Conservation (phyloP, 2,329 filamentous ascomycete genomes). For the Juglanconis oblonga region DNA sequence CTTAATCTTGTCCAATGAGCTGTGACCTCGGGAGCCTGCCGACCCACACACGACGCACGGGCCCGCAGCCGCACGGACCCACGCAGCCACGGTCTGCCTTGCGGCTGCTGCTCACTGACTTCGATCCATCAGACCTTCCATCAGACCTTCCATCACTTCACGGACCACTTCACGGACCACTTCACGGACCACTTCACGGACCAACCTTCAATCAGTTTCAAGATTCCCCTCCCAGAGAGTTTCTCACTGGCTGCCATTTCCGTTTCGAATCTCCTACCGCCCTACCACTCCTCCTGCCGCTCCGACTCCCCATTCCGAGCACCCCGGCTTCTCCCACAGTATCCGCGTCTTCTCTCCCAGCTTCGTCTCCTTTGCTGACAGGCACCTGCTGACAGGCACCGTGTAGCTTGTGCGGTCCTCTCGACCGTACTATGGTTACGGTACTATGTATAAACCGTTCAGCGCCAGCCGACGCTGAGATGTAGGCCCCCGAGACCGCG, state of each 20-base stretch:
- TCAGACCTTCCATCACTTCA: too few species aligned
- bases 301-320: too few species aligned
- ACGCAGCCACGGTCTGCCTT: too few species aligned
- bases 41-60: not conserved
- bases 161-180: too few species aligned
- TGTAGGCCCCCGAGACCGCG: not conserved
- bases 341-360: not conserved
- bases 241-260: too few species aligned
- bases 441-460: not conserved
- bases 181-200: too few species aligned
- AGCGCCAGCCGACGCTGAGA: not conserved
- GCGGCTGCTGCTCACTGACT: too few species aligned
- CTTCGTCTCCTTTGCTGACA: not conserved
- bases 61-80: not conserved
- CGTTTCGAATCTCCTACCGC: too few species aligned
- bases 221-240: too few species aligned
- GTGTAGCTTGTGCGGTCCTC: not conserved
- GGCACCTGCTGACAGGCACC: not conserved
- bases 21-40: not conserved
- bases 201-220: too few species aligned
- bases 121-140: too few species aligned
- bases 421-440: not conserved
- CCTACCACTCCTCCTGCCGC: too few species aligned
- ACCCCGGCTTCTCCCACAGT: not conserved
- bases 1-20: not conserved